These are phyloP conservation scores for Decorospora gaudefroyi DNA, from an alignment of 2,329 filamentous ascomycete species.

Conservation along the genomic window DNA sequence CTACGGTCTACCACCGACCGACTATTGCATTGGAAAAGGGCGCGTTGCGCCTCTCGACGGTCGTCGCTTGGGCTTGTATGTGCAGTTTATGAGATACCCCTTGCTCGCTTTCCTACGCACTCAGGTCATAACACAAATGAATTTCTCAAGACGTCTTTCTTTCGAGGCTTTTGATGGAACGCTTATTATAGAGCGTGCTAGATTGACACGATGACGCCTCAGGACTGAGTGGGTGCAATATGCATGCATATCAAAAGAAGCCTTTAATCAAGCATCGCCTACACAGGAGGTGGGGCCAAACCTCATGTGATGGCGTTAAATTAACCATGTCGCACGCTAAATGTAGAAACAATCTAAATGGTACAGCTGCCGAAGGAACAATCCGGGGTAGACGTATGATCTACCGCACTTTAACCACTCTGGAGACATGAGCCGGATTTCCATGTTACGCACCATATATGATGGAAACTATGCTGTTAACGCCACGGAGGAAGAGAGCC, in stretches of 20 bases:
- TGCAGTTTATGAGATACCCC: constrained; percentile 43
- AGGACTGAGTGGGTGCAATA: no score
- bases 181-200: no score
- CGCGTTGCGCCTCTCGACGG: no score
- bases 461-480: constrained; percentile 7
- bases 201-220: no score
- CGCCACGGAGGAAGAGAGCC: constrained; percentile 11
- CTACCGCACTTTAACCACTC: constrained; percentile 13
- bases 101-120: constrained; percentile 8
- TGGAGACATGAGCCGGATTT: constrained; percentile 10
- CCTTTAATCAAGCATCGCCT: no score
- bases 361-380: constrained; percentile 4
- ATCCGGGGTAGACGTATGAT: not conserved
- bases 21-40: constrained; percentile 5
- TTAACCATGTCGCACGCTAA: constrained; percentile 11
- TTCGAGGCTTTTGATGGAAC: no score
- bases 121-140: no score
- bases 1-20: constrained; percentile 9
- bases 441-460: constrained; percentile 8
- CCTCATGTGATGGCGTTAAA: no score
- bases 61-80: constrained; percentile 27
- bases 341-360: constrained; percentile 15
- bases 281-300: no score
- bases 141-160: no score
- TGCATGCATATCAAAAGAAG: no score